Conservation (phyloP, 805 yeast species). For the Yamadazyma ubonensis region DNA sequence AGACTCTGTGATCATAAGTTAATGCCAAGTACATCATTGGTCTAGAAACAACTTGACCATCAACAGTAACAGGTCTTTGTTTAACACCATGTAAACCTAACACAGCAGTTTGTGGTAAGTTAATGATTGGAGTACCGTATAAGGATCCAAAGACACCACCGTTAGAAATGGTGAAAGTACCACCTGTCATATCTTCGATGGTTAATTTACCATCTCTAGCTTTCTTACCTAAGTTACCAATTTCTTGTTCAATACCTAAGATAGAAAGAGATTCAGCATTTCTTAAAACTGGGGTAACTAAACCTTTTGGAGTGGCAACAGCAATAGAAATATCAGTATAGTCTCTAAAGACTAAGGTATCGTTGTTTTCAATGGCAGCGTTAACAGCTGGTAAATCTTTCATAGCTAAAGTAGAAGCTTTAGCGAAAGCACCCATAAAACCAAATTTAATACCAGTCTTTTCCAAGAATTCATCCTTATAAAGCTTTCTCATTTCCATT, state of each 20-base stretch:
- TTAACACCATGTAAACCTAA: constrained; percentile 96
- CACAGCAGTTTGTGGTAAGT: constrained; percentile 97
- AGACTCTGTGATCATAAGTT: constrained; percentile 96
- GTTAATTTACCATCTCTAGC: constrained; percentile 97
- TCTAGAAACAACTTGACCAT: constrained; percentile 93
- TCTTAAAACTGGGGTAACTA: constrained; percentile 96
- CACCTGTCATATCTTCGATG: constrained; percentile 98
- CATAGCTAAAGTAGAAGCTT: constrained; percentile 89
- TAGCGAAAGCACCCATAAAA: constrained; percentile 97
- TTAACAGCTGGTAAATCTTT: constrained; percentile 94
- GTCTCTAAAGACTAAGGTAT: constrained; percentile 93
- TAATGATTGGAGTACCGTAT: constrained; percentile 97
- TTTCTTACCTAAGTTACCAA: constrained; percentile 75
- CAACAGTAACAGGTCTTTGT: constrained; percentile 94
- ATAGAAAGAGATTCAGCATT: constrained; percentile 90
- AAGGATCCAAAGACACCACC: constrained; percentile 99
- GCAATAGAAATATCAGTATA: constrained; percentile 95
- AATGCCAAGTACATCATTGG: constrained; percentile 99
- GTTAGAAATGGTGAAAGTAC: constrained; percentile 97
- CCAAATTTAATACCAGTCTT: constrained; percentile 94
- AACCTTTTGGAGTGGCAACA: constrained; percentile 98
- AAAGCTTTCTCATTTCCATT: constrained; percentile 90
- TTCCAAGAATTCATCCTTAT: constrained; percentile 95
- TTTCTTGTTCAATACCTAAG: constrained; percentile 87
- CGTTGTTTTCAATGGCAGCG: constrained; percentile 89